Base-by-base conservation (phyloP, 2,329 filamentous ascomycete genomes). In the Blastomyces emzantsi region DNA sequence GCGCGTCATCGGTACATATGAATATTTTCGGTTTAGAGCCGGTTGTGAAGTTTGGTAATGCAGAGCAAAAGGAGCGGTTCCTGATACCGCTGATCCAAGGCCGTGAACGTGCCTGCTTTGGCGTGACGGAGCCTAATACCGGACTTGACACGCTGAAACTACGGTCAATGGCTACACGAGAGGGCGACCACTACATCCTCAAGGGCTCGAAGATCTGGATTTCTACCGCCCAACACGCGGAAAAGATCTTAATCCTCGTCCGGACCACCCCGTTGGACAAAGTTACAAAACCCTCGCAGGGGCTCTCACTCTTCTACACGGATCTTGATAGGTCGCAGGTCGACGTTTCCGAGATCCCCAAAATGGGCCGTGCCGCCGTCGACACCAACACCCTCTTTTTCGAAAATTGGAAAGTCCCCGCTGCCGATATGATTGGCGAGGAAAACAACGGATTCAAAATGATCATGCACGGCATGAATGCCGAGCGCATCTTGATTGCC, bases 131-230 rank as follows among this genome's bases (percentile, higher is more conserved):
- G 76, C 92, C 92, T 62, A 95, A 96, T 75, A 92, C 96, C 74
- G 92, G 92, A 64, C 94, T 90, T 64, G 92, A 96, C 73, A 92
- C 92, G 5, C 91, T 91, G 17, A 75, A 74, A 41, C 63, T 80
- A 25, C 73, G 77, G 63, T 90, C 88, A 47, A 92, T 96, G 90
- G 91, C 96, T 81, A 91, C 88, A 5, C 90, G 90, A 1, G 69
- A 74, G n/a, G 73, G 74, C 0, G 71, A 76, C 57, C 90, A 91
- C 74, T 89, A 88, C 70, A 83, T 87, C 57, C 78, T 96, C 41
- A 90, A 87, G 56, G 92, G 92, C 1, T 80, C 89, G 59, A 96
- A 96, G 81, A 95, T 92, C 0, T 96, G 92, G 92, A 96, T 96
- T 3, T 79, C 76, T 0, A 79, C 78, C 3, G 78, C 78, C 1